Percentiles rank a stretch among this genome's conserved stretches.
Conservation (phyloP, 805 yeast genomes). For the Candida quercuum region DNA sequence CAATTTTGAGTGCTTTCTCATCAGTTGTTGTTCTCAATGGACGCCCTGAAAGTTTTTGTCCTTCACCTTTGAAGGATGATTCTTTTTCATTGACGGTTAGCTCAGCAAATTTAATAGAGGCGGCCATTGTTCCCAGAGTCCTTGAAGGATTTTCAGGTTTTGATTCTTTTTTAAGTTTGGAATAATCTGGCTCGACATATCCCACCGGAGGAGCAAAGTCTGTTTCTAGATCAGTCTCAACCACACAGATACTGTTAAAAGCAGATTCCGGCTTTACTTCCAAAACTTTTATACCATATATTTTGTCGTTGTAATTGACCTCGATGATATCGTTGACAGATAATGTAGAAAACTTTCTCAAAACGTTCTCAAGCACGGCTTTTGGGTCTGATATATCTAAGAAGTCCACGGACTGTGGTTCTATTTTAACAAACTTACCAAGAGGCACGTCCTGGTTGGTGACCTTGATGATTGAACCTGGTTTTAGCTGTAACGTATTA, state of each 20-base stretch:
- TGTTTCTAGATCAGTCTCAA: conserved; percentile 93
- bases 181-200: conserved; percentile 84
- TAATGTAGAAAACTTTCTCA: conserved; percentile 84
- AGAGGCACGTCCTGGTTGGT: conserved; percentile 74
- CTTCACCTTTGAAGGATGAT: conserved; percentile 49
- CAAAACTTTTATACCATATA: conserved; percentile 74
- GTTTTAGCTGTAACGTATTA: conserved; percentile 61
- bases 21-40: conserved; percentile 20
- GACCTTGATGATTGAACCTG: conserved; percentile 79
- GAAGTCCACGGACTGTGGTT: conserved; percentile 93
- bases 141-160: conserved; percentile 28
- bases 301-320: conserved; percentile 72
- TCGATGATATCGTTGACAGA: conserved; percentile 83
- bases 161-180: conserved; percentile 19
- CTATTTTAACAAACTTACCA: conserved; percentile 86
- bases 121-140: conserved; percentile 72
- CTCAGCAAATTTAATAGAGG: conserved; percentile 57
- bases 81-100: conserved; percentile 36
- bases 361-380: conserved; percentile 90
- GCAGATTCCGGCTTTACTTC: conserved; percentile 78
- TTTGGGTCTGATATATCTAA: conserved; percentile 92
- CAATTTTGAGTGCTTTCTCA: conserved; percentile 35
- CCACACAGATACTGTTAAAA: conserved; percentile 77
- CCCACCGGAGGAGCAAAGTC: conserved; percentile 99
- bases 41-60: conserved; percentile 69